Conservation (phyloP, 2,329 filamentous ascomycete genomes). For the Trichoderma atroviride region DNA sequence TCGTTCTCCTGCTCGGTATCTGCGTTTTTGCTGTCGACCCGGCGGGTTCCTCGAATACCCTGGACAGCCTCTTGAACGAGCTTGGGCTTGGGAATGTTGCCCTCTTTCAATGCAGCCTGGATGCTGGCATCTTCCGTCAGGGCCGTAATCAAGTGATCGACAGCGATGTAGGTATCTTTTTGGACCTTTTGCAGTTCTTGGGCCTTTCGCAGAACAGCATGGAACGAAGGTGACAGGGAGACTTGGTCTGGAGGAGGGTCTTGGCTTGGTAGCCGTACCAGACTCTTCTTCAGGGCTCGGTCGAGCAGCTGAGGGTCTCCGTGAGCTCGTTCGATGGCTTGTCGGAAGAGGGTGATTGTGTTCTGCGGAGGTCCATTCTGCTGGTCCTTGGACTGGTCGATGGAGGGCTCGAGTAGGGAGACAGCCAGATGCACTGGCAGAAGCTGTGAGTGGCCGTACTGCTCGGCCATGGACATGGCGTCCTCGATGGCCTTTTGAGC, state of each 20-base stretch:
- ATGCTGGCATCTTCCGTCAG: slow-evolving; percentile 78
- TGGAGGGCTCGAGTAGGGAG: slow-evolving; percentile 73
- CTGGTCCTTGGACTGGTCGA: slow-evolving; percentile 79
- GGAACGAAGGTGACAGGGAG: slow-evolving; percentile 78
- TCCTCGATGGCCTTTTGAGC: slow-evolving; percentile 88
- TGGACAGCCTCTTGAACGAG: slow-evolving; percentile 88
- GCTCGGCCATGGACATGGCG: slow-evolving; percentile 82
- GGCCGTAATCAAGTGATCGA: slow-evolving; percentile 90
- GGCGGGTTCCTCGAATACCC: slow-evolving; percentile 86
- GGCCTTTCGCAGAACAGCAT: slow-evolving; percentile 79
- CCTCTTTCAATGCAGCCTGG: slow-evolving; percentile 74
- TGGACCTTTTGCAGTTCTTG: slow-evolving; percentile 95
- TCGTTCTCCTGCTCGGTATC: slow-evolving; percentile 92
- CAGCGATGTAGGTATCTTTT: slow-evolving; percentile 91
- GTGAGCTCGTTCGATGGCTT: slow-evolving; percentile 91
- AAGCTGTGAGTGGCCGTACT: slow-evolving; percentile 90
- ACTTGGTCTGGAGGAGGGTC: slow-evolving; percentile 91
- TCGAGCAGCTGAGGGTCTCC: slow-evolving; percentile 90
- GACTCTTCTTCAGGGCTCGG: slow-evolving; percentile 83
- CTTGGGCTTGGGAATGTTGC: slow-evolving; percentile 90
- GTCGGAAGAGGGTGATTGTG: slow-evolving; percentile 80
- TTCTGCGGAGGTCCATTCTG: slow-evolving; percentile 70
- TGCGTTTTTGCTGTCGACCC: slow-evolving; percentile 94
- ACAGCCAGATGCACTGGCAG: slow-evolving; percentile 88
- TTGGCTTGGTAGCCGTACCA: slow-evolving; percentile 91